Conservation (phyloP, 345 rosid genomes). For the Citrus glauca region DNA sequence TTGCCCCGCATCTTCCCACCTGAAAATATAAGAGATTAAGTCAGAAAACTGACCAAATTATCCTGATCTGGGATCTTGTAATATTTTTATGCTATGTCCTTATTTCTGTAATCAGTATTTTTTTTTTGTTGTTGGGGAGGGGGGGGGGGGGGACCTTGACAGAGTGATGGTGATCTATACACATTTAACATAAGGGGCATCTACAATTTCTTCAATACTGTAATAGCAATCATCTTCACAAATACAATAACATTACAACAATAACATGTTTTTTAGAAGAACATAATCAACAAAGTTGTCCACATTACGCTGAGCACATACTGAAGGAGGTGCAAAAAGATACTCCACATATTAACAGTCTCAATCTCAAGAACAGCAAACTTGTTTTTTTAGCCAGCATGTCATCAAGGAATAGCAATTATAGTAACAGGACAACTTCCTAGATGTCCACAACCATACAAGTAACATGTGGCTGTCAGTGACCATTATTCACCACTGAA, state of each 20-base stretch:
- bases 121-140: no score
- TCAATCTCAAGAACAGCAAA: neutral
- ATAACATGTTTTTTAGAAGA: neutral
- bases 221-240: neutral
- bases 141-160: neutral
- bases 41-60: neutral
- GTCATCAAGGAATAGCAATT: neutral
- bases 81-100: neutral
- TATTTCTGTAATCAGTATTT: neutral
- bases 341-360: neutral
- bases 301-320: neutral
- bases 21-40: conserved; percentile 13
- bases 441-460: neutral
- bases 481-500: neutral
- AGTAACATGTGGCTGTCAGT: neutral
- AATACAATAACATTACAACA: neutral
- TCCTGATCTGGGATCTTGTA: neutral
- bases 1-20: conserved; percentile 19
- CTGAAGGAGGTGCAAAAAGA: neutral
- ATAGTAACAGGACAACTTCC: neutral
- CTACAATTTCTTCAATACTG: neutral
- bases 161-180: neutral
- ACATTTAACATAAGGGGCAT: neutral
- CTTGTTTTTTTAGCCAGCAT: neutral
- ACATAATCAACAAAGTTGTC: neutral